Percentiles rank a stretch among this genome's conserved stretches.
These are phyloP conservation scores for Ophiostoma piceae DNA, from an alignment of 2,329 filamentous ascomycete species.

Conservation along the genomic window DNA sequence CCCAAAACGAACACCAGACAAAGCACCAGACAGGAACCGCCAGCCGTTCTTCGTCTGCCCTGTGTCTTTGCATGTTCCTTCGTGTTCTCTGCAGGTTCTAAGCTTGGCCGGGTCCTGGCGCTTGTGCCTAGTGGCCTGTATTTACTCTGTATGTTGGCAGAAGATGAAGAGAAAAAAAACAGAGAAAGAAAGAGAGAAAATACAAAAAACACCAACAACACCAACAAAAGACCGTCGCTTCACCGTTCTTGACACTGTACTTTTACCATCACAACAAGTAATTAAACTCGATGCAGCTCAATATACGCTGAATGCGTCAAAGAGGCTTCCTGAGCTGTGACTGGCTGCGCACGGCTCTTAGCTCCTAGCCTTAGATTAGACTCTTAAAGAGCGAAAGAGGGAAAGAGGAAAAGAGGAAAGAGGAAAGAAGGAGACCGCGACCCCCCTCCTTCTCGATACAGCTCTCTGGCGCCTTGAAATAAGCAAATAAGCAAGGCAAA, in stretches of 20 bases:
- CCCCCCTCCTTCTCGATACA: not conserved
- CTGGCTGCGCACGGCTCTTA: not conserved
- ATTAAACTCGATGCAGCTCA: conserved; percentile 1
- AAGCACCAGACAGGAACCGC: conserved; percentile 1
- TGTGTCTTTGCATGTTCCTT: not conserved
- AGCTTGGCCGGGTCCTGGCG: not conserved
- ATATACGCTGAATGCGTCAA: not conserved
- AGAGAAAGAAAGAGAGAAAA: too few relatives aligned
- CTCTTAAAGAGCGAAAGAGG: not conserved
- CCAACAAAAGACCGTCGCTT: not conserved
- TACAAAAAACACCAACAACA: not conserved
- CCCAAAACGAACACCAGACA: not conserved
- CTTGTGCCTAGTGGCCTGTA: not conserved
- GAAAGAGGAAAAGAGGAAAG: too few relatives aligned
- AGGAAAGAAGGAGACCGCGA: not conserved
- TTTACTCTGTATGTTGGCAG: too few relatives aligned
- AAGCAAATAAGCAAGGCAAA: not conserved
- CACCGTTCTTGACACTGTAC: not conserved
- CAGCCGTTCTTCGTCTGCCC: not conserved
- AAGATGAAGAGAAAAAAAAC: too few relatives aligned
- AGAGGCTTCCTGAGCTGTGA: not conserved
- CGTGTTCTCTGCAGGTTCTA: conserved; percentile 8
- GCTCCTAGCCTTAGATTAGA: not conserved
- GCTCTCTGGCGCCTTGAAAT: not conserved
- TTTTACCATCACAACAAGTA: not conserved